Evolutionary conservation across 1,284 basidiomycete genomes (phyloP).

Genomic region (Microbotryum scabiosae): DNA sequence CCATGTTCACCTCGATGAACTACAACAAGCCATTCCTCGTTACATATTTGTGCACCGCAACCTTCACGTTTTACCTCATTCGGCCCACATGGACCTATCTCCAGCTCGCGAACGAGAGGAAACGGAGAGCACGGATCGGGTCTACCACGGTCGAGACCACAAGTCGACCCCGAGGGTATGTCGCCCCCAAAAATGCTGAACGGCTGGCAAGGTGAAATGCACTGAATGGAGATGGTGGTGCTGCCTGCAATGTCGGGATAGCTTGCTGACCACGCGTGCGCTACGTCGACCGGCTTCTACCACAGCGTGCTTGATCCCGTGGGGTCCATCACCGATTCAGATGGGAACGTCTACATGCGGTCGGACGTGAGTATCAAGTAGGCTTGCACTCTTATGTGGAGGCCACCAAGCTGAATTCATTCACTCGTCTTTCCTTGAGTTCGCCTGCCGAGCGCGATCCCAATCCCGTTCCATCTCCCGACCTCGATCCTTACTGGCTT

Average conservation of each 20-base stretch:
- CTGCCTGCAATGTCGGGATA: not conserved
- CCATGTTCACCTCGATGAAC: conserved; percentile 32
- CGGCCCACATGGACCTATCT: conserved; percentile 51
- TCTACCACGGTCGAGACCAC: not conserved
- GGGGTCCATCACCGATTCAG: not conserved
- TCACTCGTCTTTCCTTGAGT: not conserved
- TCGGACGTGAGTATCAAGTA: conserved; percentile 1
- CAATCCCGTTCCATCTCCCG: conserved; percentile 20
- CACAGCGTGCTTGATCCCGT: not conserved
- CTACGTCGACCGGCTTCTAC: no score
- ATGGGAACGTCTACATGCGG: conserved; percentile 1
- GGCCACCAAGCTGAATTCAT: not conserved
- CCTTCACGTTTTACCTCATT: conserved; percentile 81
- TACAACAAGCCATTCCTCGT: conserved; percentile 43
- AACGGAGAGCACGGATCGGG: not conserved
- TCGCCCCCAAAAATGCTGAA: not conserved
- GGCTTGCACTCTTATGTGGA: not conserved
- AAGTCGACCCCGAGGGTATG: not conserved
- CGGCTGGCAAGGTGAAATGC: not conserved
- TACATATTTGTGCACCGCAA: conserved; percentile 79
- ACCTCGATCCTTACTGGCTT: conserved; percentile 6
- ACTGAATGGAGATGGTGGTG: not conserved
- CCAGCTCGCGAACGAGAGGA: conserved; percentile 25
- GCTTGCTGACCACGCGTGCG: not conserved
- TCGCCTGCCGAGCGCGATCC: not conserved